phyloP scores from a whole-genome alignment of 2,329 filamentous ascomycete species.

The Aspergillus ochraceoroseus region DNA sequence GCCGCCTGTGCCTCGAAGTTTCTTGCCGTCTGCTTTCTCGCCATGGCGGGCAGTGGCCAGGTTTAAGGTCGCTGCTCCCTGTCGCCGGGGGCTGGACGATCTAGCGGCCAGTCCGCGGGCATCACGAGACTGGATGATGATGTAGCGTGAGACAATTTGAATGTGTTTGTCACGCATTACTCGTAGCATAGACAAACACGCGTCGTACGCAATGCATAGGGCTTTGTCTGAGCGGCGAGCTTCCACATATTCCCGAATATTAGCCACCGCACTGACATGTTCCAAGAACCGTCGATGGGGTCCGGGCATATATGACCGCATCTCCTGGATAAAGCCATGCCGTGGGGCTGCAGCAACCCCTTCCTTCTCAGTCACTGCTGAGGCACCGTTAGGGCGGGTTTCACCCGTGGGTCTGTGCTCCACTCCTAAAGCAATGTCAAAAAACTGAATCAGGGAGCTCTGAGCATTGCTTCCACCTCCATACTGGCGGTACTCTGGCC shows the following conservation, averaged over 20 bases:
- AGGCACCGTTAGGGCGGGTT: conserved; percentile 43
- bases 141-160: conserved; percentile 91
- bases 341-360: conserved; percentile 50
- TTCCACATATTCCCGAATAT: conserved; percentile 80
- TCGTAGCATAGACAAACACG: conserved; percentile 74
- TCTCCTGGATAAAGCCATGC: conserved; percentile 93
- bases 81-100: conserved; percentile 50
- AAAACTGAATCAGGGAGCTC: conserved; percentile 95
- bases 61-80: conserved; percentile 46
- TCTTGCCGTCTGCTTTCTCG: conserved; percentile 45
- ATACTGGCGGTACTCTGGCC: conserved; percentile 70
- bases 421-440: conserved; percentile 84
- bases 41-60: conserved; percentile 47
- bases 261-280: conserved; percentile 72
- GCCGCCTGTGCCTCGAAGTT: conserved; percentile 83
- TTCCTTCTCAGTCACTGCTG: conserved; percentile 35
- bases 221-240: conserved; percentile 56
- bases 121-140: conserved; percentile 80
- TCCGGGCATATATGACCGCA: conserved; percentile 96
- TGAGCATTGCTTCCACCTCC: conserved; percentile 95
- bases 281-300: conserved; percentile 83
- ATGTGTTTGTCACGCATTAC: conserved; percentile 89
- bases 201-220: conserved; percentile 79
- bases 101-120: conserved; percentile 57
- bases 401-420: conserved; percentile 86